Evolutionary conservation across 2,329 filamentous ascomycete species (phyloP), one percentile per base, ranked within the genome.

Genomic region (Fusarium staphyleae): DNA sequence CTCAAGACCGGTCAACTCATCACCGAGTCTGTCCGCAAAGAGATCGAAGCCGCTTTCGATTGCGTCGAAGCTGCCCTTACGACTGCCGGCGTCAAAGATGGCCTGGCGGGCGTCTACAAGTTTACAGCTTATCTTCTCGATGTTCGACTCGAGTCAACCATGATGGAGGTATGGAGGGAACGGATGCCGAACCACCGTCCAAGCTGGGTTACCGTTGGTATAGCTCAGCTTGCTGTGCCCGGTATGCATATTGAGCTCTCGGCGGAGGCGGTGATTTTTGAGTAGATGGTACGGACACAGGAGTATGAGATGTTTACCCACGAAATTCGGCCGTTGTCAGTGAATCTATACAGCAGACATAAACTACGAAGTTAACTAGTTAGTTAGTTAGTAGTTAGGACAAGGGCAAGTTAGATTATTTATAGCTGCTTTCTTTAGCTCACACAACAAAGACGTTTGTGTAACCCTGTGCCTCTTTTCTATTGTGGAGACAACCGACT

Each of bases 71-170:
- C 34, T 3, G 24, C 33, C 4, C 24, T 39, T 3, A 39, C 22
- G n/a, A 15, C 43, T 8, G 43, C 33, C 2, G 34, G 43, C 11
- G 14, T 39, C 4, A 12, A n/a, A 5, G 18, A 18, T 2, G 34
- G 43, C 15, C 34, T 47, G 16, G 26, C 26, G 13, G 32, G 9
- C n/a, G 32, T 30, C 10, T 34, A 37, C 15, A 37, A 47, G 15
- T 47, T 47, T 3, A 39, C 43, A 14, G 33, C 33, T 1, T 47
- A 22, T 30, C 43, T 47, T 12, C 15, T 47, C 33, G 32, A 47
- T 12, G 16, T 47, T n/a, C 22, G 26, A 18, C 24, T 29, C 9
- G 22, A 47, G 7, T 4, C n/a, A 8, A 14, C 18, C 9, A 19
- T 47, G 22, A 29, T 29, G 43, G 34, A 47, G 43, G 22, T 47